A percentile compares a stretch with the other conserved stretches of the same genome.
These are phyloP conservation scores for Agrocybe praecox DNA, from an alignment of 768 basidiomycete species.

Conservation along the genomic window DNA sequence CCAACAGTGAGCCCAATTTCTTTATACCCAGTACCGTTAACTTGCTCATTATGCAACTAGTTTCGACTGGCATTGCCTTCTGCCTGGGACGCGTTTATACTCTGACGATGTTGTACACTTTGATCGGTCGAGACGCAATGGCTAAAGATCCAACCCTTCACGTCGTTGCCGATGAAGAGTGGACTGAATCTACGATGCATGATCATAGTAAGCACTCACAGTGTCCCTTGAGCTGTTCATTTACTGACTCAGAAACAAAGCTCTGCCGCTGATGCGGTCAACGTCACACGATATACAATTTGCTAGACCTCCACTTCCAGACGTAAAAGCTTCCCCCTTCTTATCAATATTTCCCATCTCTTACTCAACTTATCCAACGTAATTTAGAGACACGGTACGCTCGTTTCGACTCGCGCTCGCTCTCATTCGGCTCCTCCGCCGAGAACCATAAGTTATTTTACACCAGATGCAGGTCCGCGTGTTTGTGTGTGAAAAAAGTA, in stretches of 20 bases:
- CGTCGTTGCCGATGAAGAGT: neutral
- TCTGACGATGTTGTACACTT: constrained; percentile 10
- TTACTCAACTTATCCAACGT: neutral
- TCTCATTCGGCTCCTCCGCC: neutral
- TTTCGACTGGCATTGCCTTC: constrained; percentile 5
- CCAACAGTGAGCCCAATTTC: neutral
- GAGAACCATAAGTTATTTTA: neutral
- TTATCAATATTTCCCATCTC: neutral
- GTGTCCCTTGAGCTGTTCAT: too few relatives aligned
- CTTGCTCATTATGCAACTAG: neutral
- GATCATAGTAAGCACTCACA: neutral
- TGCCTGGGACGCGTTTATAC: constrained; percentile 10
- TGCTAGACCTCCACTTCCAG: neutral
- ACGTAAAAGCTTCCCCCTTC: neutral
- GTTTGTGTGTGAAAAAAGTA: too few relatives aligned
- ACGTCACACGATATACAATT: neutral
- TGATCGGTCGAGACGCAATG: constrained; percentile 6
- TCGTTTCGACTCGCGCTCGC: neutral
- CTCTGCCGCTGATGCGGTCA: too few relatives aligned
- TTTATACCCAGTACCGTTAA: too few relatives aligned
- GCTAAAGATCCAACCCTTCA: neutral
- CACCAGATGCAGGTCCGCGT: neutral
- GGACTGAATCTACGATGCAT: neutral
- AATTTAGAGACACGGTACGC: neutral
- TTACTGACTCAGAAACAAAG: too few relatives aligned